phyloP scores from a whole-genome alignment of 1,139 yeast genomes.

The Saccharomycopsis hybrid region DNA sequence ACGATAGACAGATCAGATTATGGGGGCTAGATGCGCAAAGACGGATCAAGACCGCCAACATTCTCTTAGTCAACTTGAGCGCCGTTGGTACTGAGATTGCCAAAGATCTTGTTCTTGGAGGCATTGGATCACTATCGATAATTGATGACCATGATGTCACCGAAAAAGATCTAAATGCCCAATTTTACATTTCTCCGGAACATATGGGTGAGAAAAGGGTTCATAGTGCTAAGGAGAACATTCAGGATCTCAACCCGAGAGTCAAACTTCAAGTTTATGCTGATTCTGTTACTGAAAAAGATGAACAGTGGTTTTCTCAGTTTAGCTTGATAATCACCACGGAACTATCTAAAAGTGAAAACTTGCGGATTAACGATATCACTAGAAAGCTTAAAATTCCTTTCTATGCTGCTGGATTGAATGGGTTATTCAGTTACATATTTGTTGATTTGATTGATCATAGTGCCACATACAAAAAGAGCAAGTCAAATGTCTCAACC shows the following conservation, averaged over 20 bases:
- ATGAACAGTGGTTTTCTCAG: conserved; percentile 40
- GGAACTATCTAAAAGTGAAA: conserved; percentile 44
- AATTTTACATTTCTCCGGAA: conserved; percentile 65
- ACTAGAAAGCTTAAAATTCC: conserved; percentile 56
- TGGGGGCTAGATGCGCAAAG: conserved; percentile 97
- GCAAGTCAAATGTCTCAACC: conserved; percentile 39
- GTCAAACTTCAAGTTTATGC: conserved; percentile 46
- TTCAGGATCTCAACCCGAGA: conserved; percentile 71
- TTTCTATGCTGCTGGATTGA: conserved; percentile 60
- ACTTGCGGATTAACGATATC: conserved; percentile 40
- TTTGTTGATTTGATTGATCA: conserved; percentile 74
- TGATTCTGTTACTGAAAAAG: conserved; percentile 29
- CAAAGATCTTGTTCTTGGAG: conserved; percentile 84
- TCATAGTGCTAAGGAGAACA: conserved; percentile 46
- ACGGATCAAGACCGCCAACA: conserved; percentile 65
- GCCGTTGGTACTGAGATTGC: conserved; percentile 75
- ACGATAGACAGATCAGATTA: conserved; percentile 89
- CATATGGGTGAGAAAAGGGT: conserved; percentile 51
- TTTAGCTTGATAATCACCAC: conserved; percentile 77
- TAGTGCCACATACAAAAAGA: conserved; percentile 44
- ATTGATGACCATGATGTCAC: conserved; percentile 51
- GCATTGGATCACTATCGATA: conserved; percentile 71
- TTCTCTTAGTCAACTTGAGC: conserved; percentile 62
- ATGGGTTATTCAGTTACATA: conserved; percentile 80
- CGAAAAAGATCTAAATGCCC: conserved; percentile 66